phyloP scores from a whole-genome alignment of 371 early-diverging fungal species.

The Lichtheimia ramosa region DNA sequence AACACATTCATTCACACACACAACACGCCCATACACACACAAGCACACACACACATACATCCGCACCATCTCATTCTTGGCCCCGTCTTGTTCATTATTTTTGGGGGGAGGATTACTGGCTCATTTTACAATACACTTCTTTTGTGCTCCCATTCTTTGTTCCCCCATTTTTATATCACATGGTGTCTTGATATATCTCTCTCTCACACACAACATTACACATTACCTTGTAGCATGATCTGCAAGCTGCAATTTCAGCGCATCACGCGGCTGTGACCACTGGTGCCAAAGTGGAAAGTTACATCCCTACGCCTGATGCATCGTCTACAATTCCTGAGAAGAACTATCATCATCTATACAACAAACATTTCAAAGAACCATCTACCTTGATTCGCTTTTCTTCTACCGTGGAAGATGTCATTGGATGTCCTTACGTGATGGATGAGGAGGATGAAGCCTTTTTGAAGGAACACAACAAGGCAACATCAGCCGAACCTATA shows the following conservation, averaged over 20 bases:
- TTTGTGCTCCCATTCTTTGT: no score
- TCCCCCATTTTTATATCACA: neutral
- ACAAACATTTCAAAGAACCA: conserved; percentile 68
- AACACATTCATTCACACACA: neutral
- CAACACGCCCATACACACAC: neutral
- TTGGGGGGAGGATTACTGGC: neutral
- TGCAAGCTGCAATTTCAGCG: conserved; percentile 90
- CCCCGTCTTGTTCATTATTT: conserved; percentile 9
- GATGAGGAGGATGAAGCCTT: conserved; percentile 85
- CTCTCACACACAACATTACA: neutral
- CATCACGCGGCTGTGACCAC: conserved; percentile 70
- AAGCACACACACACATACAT: neutral
- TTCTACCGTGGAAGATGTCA: conserved; percentile 81
- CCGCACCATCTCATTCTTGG: neutral
- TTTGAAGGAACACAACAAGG: conserved; percentile 56
- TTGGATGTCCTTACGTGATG: conserved; percentile 87
- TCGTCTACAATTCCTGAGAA: conserved; percentile 55
- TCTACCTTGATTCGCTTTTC: conserved; percentile 81
- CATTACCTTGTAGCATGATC: conserved; percentile 60
- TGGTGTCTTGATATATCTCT: no score
- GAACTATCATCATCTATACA: conserved; percentile 71
- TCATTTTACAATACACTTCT: conserved; percentile 5
- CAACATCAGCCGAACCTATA: conserved; percentile 29
- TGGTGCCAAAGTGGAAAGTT: conserved; percentile 55
- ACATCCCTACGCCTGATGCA: conserved; percentile 97